Percentiles rank a stretch among this genome's conserved stretches.
phyloP scores from a whole-genome alignment of 768 basidiomycete species.

The Pleurotus pulmonarius region DNA sequence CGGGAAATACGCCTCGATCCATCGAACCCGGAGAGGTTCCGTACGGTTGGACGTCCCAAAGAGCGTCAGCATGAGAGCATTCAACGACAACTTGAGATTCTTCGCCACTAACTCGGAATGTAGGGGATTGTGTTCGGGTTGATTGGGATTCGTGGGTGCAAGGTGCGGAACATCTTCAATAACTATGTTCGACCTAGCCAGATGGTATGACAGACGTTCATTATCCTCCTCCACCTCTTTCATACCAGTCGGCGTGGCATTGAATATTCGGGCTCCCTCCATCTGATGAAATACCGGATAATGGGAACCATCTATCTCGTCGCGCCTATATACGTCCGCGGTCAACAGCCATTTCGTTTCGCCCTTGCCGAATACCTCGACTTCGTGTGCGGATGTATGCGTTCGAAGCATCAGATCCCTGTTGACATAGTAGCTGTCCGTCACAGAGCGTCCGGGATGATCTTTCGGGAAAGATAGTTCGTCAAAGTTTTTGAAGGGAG shows the following conservation, averaged over 20 bases:
- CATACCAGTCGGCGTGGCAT: conserved; percentile 51
- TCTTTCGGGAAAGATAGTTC: conserved; percentile 91
- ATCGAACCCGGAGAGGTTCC: conserved; percentile 83
- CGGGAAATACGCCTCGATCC: conserved; percentile 98
- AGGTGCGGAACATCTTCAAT: conserved; percentile 85
- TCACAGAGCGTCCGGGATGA: conserved; percentile 87
- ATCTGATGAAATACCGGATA: conserved; percentile 99
- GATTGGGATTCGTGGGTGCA: conserved; percentile 74
- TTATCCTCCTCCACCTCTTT: conserved; percentile 72
- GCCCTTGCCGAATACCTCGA: conserved; percentile 79
- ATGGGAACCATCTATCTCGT: conserved; percentile 96
- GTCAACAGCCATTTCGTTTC: conserved; percentile 85
- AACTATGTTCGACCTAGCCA: conserved; percentile 71
- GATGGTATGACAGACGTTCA: conserved; percentile 48
- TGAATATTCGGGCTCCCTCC: conserved; percentile 87
- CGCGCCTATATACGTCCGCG: conserved; percentile 95
- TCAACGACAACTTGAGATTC: conserved; percentile 88
- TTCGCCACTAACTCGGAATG: conserved; percentile 71
- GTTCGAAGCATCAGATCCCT: conserved; percentile 88
- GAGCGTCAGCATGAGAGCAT: conserved; percentile 76
- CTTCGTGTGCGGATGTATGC: conserved; percentile 98
- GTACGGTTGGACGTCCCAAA: conserved; percentile 63
- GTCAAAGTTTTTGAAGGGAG: conserved; percentile 92
- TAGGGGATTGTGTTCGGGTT: conserved; percentile 69
- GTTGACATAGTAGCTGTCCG: conserved; percentile 97